Conservation (phyloP, 352 stramenopile species). For the Nothophytophthora sp. region DNA sequence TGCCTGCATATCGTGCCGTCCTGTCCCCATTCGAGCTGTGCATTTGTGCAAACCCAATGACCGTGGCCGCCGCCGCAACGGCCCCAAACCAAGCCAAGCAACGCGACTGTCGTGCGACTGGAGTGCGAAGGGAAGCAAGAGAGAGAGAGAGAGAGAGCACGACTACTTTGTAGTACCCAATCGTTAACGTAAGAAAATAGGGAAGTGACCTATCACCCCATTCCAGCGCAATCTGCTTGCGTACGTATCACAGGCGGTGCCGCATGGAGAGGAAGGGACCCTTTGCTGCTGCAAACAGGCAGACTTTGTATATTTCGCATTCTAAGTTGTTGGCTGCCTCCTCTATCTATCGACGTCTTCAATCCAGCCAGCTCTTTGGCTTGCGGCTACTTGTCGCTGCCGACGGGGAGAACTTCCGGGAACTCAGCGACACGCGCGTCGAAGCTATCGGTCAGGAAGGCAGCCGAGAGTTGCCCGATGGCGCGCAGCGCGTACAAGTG, state of each 20-base stretch:
- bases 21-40: constrained; percentile 12
- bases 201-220: too few relatives aligned
- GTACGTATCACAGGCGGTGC: too few relatives aligned
- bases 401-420: constrained; percentile 29
- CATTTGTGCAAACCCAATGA: constrained; percentile 3
- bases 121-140: constrained; percentile 8
- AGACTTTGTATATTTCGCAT: too few relatives aligned
- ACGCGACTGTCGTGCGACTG: neutral
- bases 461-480: constrained; percentile 43
- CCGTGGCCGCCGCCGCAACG: neutral
- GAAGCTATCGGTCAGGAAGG: constrained; percentile 46
- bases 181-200: constrained; percentile 24
- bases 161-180: constrained; percentile 21
- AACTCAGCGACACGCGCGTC: constrained; percentile 27
- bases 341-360: neutral
- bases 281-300: too few relatives aligned
- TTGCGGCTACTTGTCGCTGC: constrained; percentile 16
- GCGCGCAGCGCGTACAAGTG: constrained; percentile 41
- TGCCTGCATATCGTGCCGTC: constrained; percentile 6
- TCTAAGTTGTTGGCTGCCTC: neutral
- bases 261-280: too few relatives aligned
- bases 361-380: neutral
- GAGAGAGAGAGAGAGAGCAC: constrained; percentile 14
- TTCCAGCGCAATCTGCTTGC: too few relatives aligned
- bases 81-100: neutral